These are phyloP conservation scores for Calycina marina DNA, from an alignment of 2,329 filamentous ascomycete genomes.

Conservation along the genomic window DNA sequence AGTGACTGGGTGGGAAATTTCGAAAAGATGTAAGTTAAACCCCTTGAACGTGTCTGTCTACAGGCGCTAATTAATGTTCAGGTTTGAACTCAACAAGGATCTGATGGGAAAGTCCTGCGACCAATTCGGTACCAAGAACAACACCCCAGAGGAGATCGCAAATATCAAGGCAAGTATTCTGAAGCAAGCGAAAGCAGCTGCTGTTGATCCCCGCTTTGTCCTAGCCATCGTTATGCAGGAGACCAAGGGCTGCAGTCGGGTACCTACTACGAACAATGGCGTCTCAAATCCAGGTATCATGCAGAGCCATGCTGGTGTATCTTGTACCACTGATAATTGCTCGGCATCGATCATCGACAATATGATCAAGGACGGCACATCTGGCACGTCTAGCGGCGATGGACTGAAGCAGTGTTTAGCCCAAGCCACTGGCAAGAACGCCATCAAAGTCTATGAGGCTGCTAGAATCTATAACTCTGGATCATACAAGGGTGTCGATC, in stretches of 20 bases:
- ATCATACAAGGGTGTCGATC: constrained; percentile 1
- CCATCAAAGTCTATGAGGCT: constrained; percentile 20
- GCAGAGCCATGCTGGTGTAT: constrained; percentile 11
- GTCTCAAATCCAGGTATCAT: constrained; percentile 15
- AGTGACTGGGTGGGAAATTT: constrained; percentile 4
- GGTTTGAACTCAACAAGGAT: constrained; percentile 2
- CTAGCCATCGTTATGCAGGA: constrained; percentile 23
- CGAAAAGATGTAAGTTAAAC: constrained; percentile 3
- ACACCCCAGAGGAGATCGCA: constrained; percentile 2
- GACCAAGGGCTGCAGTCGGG: constrained; percentile 16
- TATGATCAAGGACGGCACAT: constrained; percentile 26
- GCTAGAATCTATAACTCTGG: constrained; percentile 28
- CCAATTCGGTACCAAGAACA: constrained; percentile 2
- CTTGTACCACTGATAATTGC: constrained; percentile 8
- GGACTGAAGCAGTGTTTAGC: constrained; percentile 24
- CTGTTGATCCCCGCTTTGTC: constrained; percentile 20
- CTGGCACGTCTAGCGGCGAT: constrained; percentile 22
- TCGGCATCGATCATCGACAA: constrained; percentile 4
- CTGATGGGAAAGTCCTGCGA: constrained; percentile 2
- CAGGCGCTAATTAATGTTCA: constrained; percentile 1
- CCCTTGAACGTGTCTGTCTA: neutral
- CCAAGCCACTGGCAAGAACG: constrained; percentile 11
- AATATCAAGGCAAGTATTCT: constrained; percentile 4
- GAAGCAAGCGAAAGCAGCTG: constrained; percentile 1
- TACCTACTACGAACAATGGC: constrained; percentile 11